phyloP scores from a whole-genome alignment of 2,329 filamentous ascomycete genomes.

The Tothia fuscella region DNA sequence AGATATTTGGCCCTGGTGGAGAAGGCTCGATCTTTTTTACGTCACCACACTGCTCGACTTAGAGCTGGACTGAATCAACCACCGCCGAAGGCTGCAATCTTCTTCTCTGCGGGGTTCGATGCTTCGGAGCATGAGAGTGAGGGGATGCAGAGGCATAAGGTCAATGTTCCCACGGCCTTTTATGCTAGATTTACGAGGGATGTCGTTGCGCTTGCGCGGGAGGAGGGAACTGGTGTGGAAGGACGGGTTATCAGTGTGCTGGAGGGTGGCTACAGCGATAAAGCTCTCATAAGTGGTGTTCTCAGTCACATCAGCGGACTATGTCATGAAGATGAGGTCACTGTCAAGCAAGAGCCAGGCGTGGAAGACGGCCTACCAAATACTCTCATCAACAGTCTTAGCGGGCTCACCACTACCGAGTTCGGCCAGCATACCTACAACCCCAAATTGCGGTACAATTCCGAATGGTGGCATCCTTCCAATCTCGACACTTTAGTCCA shows the following conservation, averaged over 20 bases:
- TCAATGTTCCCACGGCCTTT: conserved; percentile 93
- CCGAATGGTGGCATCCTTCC: conserved; percentile 24
- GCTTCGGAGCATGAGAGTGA: conserved; percentile 87
- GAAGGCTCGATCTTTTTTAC: conserved; percentile 70
- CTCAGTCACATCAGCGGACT: conserved; percentile 83
- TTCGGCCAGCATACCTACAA: not conserved
- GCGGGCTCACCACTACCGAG: conserved; percentile 6
- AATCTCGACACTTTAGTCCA: conserved; percentile 60
- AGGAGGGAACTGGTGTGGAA: conserved; percentile 64
- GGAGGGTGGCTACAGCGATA: conserved; percentile 91
- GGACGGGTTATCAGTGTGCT: conserved; percentile 86
- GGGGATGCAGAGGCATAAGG: conserved; percentile 90
- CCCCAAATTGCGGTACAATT: conserved; percentile 7
- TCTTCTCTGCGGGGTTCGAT: conserved; percentile 92
- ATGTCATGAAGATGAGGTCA: conserved; percentile 40
- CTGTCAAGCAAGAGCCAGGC: conserved; percentile 45
- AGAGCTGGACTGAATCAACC: conserved; percentile 40
- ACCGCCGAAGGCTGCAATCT: conserved; percentile 72
- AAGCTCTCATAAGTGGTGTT: conserved; percentile 77
- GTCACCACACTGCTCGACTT: conserved; percentile 56
- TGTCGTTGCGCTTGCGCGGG: conserved; percentile 67
- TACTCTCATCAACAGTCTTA: conserved; percentile 17
- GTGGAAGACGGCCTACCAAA: conserved; percentile 19
- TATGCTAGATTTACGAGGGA: conserved; percentile 86
- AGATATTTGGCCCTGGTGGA: conserved; percentile 67